phyloP scores from a whole-genome alignment of 73 alveolate genomes.

The Uronychia binucleata region DNA sequence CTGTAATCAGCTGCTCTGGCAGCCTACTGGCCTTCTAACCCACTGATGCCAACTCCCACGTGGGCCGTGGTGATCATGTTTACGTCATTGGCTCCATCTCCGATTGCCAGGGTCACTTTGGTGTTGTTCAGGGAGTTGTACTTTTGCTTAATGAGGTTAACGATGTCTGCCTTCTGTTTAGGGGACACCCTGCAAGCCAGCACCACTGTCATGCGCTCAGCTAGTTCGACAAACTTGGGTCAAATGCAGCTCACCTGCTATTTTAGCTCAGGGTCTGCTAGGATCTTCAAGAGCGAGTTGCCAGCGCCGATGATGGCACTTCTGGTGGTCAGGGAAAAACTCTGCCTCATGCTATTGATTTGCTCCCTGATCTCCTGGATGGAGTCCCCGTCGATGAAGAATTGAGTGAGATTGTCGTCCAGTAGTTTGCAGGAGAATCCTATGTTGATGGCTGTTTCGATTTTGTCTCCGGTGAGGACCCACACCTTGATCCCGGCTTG shows the following conservation, averaged over 20 bases:
- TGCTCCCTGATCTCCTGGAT: conserved; percentile 29
- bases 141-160: conserved; percentile 48
- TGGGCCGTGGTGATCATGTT: conserved; percentile 96
- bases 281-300: conserved; percentile 79
- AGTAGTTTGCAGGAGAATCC: conserved; percentile 89
- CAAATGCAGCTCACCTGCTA: conserved; percentile 25
- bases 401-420: conserved; percentile 43
- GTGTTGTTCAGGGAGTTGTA: conserved; percentile 45
- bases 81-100: conserved; percentile 98
- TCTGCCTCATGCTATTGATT: conserved; percentile 37
- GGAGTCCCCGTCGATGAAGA: conserved; percentile 58
- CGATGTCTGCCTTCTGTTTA: conserved; percentile 91
- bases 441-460: conserved; percentile 93
- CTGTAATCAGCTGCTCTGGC: conserved; percentile 92
- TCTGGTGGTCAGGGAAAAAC: conserved; percentile 50
- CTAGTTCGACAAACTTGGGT: conserved; percentile 76
- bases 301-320: conserved; percentile 83
- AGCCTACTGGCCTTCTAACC: conserved; percentile 96
- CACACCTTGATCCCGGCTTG: conserved; percentile 88
- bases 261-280: conserved; percentile 25
- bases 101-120: conserved; percentile 88
- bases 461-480: conserved; percentile 97
- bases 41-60: conserved; percentile 95
- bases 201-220: conserved; percentile 47
- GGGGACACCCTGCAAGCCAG: conserved; percentile 92